Evolutionary conservation across 2,329 filamentous ascomycete genomes (phyloP), one percentile per base, ranked within the genome.

Genomic region (Fusarium fracticaudum): DNA sequence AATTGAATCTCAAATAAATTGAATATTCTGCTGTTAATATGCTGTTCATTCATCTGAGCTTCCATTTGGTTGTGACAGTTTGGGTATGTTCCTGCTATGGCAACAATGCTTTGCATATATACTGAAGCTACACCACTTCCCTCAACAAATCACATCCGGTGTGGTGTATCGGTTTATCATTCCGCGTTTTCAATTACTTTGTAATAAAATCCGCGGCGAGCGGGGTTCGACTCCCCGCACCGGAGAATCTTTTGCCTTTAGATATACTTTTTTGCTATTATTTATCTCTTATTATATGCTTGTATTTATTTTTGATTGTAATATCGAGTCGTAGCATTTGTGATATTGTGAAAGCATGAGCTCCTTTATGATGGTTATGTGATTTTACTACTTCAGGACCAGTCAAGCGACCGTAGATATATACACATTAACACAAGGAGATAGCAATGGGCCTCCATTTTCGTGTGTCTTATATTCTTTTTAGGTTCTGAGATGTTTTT

Each of bases 101-200:
- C 9, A 10, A 1, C 0, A 0, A 22, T 6, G 1, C 20, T 13
- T 1, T 13, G 24, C 0, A 26, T 54, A n/a, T 65, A 53, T 40
- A 33, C 3, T 3, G 4, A 22, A 20, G 7, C 4, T n/a, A 14
- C 3, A 35, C 4, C 1, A 3, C 0, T 1, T 0, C 1, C 3
- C 12, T 11, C 17, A 29, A 51, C 20, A 41, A 68, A 55, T 35
- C 29, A 51, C 33, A 53, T 69, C 67, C 64, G 67, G 64, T 69
- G 67, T 69, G 67, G 67, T 69, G 67, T 69, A 69, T 69, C 67
- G 67, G 67, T 67, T 55, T 69, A 69, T 57, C 67, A 69, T 69
- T 51, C 67, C 67, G 67, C 67, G 67, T 69, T 69, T 69, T 69
- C 67, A 69, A 17, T n/a, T 38, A 29, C 31, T 0, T 1, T 11